These are phyloP conservation scores for Pichia kudriavzevii DNA, from an alignment of 1,139 yeast species.

Conservation along the genomic window DNA sequence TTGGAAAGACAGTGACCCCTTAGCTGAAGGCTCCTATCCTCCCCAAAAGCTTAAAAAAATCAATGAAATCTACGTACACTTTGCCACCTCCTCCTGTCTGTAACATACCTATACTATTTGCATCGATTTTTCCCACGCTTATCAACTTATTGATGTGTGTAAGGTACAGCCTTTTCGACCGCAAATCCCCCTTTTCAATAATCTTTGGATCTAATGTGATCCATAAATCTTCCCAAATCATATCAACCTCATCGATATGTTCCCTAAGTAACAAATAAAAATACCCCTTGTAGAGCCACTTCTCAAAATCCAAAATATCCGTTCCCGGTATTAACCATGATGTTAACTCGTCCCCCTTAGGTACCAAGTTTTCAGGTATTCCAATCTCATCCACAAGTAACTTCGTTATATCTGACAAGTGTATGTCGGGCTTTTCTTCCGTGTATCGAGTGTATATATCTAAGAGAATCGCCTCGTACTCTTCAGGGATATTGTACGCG, in stretches of 20 bases:
- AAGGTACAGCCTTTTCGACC: constrained; percentile 23
- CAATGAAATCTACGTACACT: constrained; percentile 30
- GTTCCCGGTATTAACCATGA: constrained; percentile 20
- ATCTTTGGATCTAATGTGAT: constrained; percentile 11
- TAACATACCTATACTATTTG: constrained; percentile 36
- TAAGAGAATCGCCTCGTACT: constrained; percentile 11
- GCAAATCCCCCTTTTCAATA: not conserved
- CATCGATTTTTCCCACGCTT: constrained; percentile 27
- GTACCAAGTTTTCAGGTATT: constrained; percentile 19
- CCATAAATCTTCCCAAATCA: constrained; percentile 34
- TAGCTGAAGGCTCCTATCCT: constrained; percentile 32
- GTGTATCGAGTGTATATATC: constrained; percentile 12
- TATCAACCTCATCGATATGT: constrained; percentile 33
- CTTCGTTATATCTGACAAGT: constrained; percentile 1
- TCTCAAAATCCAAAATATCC: constrained; percentile 38
- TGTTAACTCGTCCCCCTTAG: constrained; percentile 23
- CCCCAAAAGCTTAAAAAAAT: constrained; percentile 39
- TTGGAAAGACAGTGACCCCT: not conserved
- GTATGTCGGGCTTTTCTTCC: constrained; percentile 9
- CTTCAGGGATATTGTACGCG: constrained; percentile 14
- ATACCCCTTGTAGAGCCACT: constrained; percentile 32
- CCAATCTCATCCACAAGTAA: constrained; percentile 11
- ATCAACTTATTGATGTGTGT: constrained; percentile 32
- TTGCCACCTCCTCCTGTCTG: constrained; percentile 32
- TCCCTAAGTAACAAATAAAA: constrained; percentile 30